phyloP scores from a whole-genome alignment of 2,329 filamentous ascomycete species.

The Sclerotinia subarctica region DNA sequence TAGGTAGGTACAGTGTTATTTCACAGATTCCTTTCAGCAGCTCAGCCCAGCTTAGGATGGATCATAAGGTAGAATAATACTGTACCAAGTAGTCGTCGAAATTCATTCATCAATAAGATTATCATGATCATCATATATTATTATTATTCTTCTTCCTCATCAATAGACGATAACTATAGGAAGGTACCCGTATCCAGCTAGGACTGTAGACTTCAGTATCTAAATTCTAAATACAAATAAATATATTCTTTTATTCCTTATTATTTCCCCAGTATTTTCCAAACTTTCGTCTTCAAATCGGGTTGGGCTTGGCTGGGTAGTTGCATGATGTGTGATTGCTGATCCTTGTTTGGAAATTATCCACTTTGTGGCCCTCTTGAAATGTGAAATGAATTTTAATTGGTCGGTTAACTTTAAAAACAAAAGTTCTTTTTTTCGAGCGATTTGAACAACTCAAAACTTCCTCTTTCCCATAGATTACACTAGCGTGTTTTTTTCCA shows the following conservation, averaged over 20 bases:
- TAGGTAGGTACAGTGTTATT: background rate
- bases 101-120: background rate
- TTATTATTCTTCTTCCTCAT: background rate
- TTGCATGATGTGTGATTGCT: background rate
- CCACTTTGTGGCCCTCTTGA: background rate
- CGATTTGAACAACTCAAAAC: conserved; percentile 16
- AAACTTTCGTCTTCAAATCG: background rate
- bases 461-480: conserved; percentile 8
- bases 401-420: conserved; percentile 22
- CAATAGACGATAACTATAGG: background rate
- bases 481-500: conserved; percentile 9
- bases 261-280: background rate
- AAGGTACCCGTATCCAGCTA: background rate
- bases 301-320: background rate
- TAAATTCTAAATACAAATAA: background rate
- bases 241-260: background rate
- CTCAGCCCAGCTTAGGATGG: background rate
- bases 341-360: background rate
- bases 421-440: conserved; percentile 11
- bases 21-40: background rate
- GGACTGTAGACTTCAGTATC: background rate
- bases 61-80: background rate
- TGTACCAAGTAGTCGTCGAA: background rate
- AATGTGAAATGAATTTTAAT: conserved; percentile 22
- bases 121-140: background rate